Percentiles rank a stretch among this genome's conserved stretches.
phyloP scores from a whole-genome alignment of 2,329 filamentous ascomycete species.

The Pleurostoma richardsiae region DNA sequence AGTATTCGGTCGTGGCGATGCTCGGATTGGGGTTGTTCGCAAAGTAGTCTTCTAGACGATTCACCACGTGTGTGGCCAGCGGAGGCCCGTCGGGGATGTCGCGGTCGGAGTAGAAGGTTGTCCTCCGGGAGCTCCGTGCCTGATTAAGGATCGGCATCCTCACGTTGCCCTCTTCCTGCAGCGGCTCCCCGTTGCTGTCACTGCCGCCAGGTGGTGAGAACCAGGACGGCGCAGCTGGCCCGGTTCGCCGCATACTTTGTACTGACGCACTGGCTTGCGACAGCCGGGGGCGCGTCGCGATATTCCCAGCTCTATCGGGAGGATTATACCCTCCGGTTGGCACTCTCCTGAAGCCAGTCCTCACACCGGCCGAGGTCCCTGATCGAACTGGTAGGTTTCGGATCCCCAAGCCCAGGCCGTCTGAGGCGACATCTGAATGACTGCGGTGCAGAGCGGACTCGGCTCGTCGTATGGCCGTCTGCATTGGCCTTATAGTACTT shows the following conservation, averaged over 20 bases:
- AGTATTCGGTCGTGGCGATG: conserved; percentile 43
- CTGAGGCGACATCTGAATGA: too few species aligned
- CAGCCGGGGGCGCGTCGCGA: neutral
- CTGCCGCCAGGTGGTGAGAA: neutral
- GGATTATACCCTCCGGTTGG: neutral
- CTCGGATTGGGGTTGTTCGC: conserved; percentile 40
- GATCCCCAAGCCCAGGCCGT: neutral
- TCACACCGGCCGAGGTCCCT: neutral
- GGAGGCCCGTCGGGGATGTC: conserved; percentile 35
- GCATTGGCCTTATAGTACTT: neutral
- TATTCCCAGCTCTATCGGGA: neutral
- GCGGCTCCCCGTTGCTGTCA: conserved; percentile 2
- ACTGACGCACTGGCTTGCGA: neutral
- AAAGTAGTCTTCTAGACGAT: conserved; percentile 49
- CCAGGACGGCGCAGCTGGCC: conserved; percentile 9
- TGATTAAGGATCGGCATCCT: conserved; percentile 40
- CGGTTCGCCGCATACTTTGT: conserved; percentile 1
- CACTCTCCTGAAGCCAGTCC: neutral
- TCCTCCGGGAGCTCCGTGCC: conserved; percentile 32
- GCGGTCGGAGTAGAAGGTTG: conserved; percentile 25
- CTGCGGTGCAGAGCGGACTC: neutral
- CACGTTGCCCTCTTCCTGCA: conserved; percentile 23
- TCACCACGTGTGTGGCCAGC: conserved; percentile 43
- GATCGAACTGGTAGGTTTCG: neutral
- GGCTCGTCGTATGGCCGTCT: conserved; percentile 11